phyloP scores from a whole-genome alignment of 495 filamentous ascomycete genomes.

The Hypoxylon fragiforme region DNA sequence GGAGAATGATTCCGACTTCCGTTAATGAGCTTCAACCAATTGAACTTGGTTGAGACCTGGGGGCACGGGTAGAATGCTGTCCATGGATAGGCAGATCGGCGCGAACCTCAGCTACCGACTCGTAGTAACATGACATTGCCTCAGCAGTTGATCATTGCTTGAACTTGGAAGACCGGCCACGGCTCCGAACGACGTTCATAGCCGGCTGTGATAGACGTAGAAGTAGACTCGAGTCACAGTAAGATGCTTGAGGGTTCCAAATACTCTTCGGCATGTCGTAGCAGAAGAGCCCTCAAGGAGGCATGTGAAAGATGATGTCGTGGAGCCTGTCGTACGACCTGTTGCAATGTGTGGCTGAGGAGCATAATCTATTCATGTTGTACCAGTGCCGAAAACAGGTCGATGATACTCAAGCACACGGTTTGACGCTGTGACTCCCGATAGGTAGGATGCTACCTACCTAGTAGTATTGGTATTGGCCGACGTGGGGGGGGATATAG shows the following conservation, averaged over 20 bases:
- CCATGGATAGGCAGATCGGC: constrained; percentile 24
- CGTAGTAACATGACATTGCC: constrained; percentile 15
- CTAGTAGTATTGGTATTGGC: constrained; percentile 4
- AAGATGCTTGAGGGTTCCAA: background rate
- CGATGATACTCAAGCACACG: constrained; percentile 19
- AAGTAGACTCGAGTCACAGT: constrained; percentile 1
- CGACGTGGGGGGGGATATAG: constrained; percentile 4
- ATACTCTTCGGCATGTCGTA: constrained; percentile 11
- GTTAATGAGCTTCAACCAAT: constrained; percentile 9
- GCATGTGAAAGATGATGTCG: constrained; percentile 29
- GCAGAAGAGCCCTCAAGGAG: constrained; percentile 3
- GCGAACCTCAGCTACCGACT: constrained; percentile 5
- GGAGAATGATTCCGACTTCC: constrained; percentile 30
- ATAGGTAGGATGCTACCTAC: constrained; percentile 13
- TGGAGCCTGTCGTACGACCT: constrained; percentile 23
- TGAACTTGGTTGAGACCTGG: constrained; percentile 19
- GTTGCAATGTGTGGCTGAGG: constrained; percentile 8
- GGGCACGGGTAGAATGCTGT: constrained; percentile 10
- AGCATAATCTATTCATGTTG: constrained; percentile 17
- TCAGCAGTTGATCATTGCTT: constrained; percentile 27
- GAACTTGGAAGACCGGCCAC: constrained; percentile 28
- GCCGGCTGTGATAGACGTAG: constrained; percentile 1
- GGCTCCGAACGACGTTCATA: constrained; percentile 26
- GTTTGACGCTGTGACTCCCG: constrained; percentile 6
- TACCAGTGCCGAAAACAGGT: constrained; percentile 15